phyloP scores from a whole-genome alignment of 75 land plant species.

The Chamaecyparis obtusa region DNA sequence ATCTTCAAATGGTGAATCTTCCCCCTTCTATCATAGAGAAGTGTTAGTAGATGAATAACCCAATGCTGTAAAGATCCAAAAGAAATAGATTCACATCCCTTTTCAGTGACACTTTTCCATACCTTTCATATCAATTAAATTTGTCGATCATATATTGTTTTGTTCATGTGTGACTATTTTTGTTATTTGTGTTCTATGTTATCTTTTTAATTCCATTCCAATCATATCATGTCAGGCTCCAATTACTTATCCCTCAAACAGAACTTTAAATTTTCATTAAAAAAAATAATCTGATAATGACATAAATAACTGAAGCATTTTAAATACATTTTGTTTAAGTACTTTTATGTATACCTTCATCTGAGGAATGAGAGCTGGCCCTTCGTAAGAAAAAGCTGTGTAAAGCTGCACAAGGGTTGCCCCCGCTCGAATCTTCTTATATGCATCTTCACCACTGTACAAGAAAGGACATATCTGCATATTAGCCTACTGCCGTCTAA shows the following conservation, averaged over 20 bases:
- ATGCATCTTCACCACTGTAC: conserved; percentile 96
- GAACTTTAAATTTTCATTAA: neutral
- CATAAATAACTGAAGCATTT: neutral
- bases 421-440: conserved; percentile 90
- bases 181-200: neutral
- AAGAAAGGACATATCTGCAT: neutral
- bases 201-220: neutral
- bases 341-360: conserved; percentile 60
- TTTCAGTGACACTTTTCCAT: neutral
- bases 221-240: neutral
- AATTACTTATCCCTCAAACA: neutral
- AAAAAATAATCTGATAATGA: neutral
- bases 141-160: neutral
- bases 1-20: neutral
- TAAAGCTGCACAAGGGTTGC: conserved; percentile 96
- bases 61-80: neutral
- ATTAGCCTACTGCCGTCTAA: neutral
- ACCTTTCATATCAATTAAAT: too few relatives aligned
- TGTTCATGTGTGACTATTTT: neutral
- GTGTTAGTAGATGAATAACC: neutral
- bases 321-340: neutral
- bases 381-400: conserved; percentile 91
- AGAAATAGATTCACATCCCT: neutral
- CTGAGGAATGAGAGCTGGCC: conserved; percentile 90
- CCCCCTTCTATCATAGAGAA: neutral